phyloP scores from a whole-genome alignment of 306 rosid genomes.

The Gynostemma pentaphyllum region DNA sequence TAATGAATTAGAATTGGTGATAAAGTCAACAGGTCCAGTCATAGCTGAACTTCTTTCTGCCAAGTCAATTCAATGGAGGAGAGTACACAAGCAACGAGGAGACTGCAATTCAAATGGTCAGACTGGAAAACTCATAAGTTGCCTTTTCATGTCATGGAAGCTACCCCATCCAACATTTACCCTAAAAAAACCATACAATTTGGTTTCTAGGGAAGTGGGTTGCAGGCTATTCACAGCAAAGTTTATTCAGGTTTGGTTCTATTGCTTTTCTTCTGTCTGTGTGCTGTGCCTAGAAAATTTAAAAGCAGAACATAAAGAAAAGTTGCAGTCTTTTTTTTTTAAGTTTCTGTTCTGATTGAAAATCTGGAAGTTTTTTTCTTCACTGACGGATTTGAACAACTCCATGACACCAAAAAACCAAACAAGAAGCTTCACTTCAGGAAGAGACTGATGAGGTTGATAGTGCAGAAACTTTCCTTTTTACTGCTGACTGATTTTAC shows the following conservation, averaged over 20 bases:
- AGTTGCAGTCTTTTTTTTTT: not conserved
- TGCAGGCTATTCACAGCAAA: not conserved
- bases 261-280: conserved; percentile 4
- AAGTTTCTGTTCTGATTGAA: conserved; percentile 8
- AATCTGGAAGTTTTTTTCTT: not conserved
- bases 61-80: not conserved
- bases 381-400: conserved; percentile 4
- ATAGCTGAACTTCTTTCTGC: not conserved
- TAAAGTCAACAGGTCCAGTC: conserved; percentile 5
- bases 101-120: conserved; percentile 6
- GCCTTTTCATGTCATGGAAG: conserved; percentile 4
- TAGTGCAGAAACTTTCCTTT: conserved; percentile 1
- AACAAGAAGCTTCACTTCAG: not conserved
- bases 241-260: not conserved
- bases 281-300: not conserved
- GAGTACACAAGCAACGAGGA: conserved; percentile 6
- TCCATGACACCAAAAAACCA: conserved; percentile 1
- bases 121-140: not conserved
- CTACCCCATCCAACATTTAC: not conserved
- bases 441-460: not conserved
- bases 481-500: not conserved
- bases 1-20: not conserved
- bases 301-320: not conserved
- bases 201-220: not conserved
- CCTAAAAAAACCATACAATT: conserved; percentile 2